Conservation (phyloP, 2,329 filamentous ascomycete genomes). For the Penicillium sumatraense region DNA sequence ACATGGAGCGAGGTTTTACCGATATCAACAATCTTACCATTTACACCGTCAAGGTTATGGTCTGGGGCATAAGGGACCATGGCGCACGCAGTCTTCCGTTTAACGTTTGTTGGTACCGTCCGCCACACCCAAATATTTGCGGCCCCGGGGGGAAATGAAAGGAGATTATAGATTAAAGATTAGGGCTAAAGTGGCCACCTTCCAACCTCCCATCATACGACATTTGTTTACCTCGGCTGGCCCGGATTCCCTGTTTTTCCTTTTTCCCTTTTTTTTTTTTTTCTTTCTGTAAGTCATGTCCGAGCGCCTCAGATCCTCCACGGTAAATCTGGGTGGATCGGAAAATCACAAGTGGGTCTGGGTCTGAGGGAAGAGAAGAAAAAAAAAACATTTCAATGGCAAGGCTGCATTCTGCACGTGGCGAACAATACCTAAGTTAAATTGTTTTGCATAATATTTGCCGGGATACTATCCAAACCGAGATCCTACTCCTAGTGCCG, state of each 20-base stretch:
- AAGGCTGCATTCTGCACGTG: background rate
- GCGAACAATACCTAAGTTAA: no score
- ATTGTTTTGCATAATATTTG: background rate
- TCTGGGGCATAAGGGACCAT: no score
- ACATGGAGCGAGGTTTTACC: background rate
- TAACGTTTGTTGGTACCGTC: background rate
- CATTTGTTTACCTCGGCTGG: background rate
- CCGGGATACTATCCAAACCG: background rate
- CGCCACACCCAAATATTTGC: background rate
- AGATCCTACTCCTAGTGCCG: background rate
- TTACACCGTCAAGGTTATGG: no score
- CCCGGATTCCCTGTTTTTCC: no score
- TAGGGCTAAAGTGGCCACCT: no score
- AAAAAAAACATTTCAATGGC: background rate
- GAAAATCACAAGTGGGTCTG: conserved; percentile 3
- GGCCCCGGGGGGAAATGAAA: background rate
- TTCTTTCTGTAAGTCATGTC: background rate
- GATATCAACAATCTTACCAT: background rate
- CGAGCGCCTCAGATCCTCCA: conserved; percentile 9
- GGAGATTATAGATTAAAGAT: no score
- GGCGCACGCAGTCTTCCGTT: background rate
- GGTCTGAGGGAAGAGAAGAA: background rate
- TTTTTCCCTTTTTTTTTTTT: no score
- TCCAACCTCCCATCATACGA: background rate
- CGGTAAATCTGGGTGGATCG: conserved; percentile 13